Evolutionary conservation across 148 eudicot species (phyloP), one percentile per base, ranked within the genome.

Genomic region (Rhododendron molle): DNA sequence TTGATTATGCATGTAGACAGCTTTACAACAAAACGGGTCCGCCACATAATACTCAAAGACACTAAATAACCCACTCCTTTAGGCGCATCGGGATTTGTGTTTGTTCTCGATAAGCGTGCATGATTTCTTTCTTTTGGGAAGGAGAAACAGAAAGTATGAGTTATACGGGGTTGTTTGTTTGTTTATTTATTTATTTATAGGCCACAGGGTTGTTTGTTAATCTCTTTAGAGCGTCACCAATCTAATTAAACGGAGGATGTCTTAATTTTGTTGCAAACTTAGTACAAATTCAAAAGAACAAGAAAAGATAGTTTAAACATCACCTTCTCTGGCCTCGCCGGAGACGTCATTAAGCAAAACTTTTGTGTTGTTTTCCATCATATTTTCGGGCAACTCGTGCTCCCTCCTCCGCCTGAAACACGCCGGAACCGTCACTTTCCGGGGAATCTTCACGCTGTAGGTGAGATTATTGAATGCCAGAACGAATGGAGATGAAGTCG

Each of bases 381-480:
- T 44, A 46, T 14, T 80, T 1, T 78, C 87, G 32, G 78, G 62
- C 30, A 30, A 18, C 3, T 28, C 58, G n/a, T 21, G 28, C 40
- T 82, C 82, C 62, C 28, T 83, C 13, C 62, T 43, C 60, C 82
- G 52, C 81, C 83, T 76, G 34, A 90, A 83, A 76, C 82, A 88
- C 36, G 80, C 16, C 32, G 73, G 89, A 49, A 80, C 44, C 0
- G 81, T 56, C 32, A 83, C 73, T 83, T 91, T 91, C 18, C 87
- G 84, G 9, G 80, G 85, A 18, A 86, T 54, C 54, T 89, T 93
- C 71, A 96, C 94, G 81, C 92, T 93, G 78, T 96, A 96, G 0
- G 93, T 92, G 36, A 96, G 93, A 84, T 93, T 93, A 32, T 88
- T 89, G 60, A 96, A 96, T 1, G 94, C 89, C 46, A 96, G 95